Base-by-base conservation (phyloP, 2,329 filamentous ascomycete genomes). In the Mycosphaerella sp. region DNA sequence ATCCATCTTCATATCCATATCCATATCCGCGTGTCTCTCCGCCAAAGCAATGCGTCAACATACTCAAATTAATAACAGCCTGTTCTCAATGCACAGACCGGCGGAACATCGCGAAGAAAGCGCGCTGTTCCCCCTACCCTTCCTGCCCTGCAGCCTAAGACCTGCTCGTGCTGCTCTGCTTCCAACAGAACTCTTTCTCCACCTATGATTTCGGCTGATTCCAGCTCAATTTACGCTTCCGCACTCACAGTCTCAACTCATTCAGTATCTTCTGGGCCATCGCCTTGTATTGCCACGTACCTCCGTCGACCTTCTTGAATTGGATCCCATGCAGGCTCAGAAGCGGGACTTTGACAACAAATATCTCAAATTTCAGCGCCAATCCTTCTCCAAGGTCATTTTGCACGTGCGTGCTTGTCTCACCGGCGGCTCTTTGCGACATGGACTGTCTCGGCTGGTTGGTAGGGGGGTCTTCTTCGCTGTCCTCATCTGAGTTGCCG, bases 201-300 rank as follows among this genome's bases (percentile, higher is more conserved):
- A 3, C n/a, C 16, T 5, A 36, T 9, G 14, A 5, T 30, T 18
- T 16, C 30, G 25, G 17, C 16, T 10, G 13, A 6, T 14, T n/a
- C 17, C 39, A 8, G 36, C 18, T 13, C 17, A 25, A 25, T 25
- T 6, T 25, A 25, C 21, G 21, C 21, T 6, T 25, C 4, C 8
- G 10, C 10, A 34, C 13, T 50, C 58, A 95, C 57, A 97, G 78
- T 66, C 84, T 83, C 60, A 98, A 73, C 68, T 93, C 89, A 65
- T 86, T 82, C 61, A 98, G 75, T 63, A 98, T 96, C 63, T 89
- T 89, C 70, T 95, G 90, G 32, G 93, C 93, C 89, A 97, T 94
- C 65, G 88, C 91, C 75, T 96, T 95, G 73, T 95, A 98, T 70
- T 96, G 90, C 90, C 91, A 97, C 52, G 93, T 97, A 53, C 94